Percentiles rank a stretch among this genome's conserved stretches.
Evolutionary conservation across 2,329 filamentous ascomycete species (phyloP).

Genomic region (Fusarium humuli): DNA sequence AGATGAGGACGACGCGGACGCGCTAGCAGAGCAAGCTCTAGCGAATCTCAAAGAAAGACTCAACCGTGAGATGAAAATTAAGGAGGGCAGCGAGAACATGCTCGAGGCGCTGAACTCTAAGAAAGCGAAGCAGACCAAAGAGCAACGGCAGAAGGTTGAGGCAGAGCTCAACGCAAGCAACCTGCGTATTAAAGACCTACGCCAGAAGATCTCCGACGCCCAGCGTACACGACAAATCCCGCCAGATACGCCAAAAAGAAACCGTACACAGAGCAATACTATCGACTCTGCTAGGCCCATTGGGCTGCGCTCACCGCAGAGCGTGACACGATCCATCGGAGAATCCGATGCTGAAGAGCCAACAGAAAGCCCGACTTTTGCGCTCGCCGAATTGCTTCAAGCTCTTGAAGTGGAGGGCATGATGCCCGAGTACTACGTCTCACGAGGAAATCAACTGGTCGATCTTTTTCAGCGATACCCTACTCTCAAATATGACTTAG

Average conservation of each 20-base stretch:
- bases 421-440: slow-evolving; percentile 94
- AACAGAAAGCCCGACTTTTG: slow-evolving; percentile 89
- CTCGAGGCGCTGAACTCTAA: slow-evolving; percentile 94
- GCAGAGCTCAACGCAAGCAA: slow-evolving; percentile 92
- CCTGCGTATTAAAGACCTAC: slow-evolving; percentile 71
- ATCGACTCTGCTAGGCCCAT: slow-evolving; percentile 59
- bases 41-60: slow-evolving; percentile 83
- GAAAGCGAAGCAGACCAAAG: slow-evolving; percentile 94
- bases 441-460: slow-evolving; percentile 90
- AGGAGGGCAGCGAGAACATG: slow-evolving; percentile 97
- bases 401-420: slow-evolving; percentile 89
- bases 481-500: slow-evolving; percentile 94
- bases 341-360: slow-evolving; percentile 75
- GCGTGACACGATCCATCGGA: slow-evolving; percentile 64
- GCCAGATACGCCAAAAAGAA: slow-evolving; percentile 64
- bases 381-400: slow-evolving; percentile 89
- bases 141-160: slow-evolving; percentile 82
- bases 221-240: slow-evolving; percentile 63
- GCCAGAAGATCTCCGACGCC: slow-evolving; percentile 69
- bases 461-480: slow-evolving; percentile 95
- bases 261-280: slow-evolving; percentile 60
- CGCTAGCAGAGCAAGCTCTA: slow-evolving; percentile 77
- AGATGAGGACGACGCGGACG: slow-evolving; percentile 70
- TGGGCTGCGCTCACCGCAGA: slow-evolving; percentile 67
- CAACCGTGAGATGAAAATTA: slow-evolving; percentile 97